phyloP scores from a whole-genome alignment of 2,329 filamentous ascomycete species.

The Chrysoporthe cubensis region DNA sequence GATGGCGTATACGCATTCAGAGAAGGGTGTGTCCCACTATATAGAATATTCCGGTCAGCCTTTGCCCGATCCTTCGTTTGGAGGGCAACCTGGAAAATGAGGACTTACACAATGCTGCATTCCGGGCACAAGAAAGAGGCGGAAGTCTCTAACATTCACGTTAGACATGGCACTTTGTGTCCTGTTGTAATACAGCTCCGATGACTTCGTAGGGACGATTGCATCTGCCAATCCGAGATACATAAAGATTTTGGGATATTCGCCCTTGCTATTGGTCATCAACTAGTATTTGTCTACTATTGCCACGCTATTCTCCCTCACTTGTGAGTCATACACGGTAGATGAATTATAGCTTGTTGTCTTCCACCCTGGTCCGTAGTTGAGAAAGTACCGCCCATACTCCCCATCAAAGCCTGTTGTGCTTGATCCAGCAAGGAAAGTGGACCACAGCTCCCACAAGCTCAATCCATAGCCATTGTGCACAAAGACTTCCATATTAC shows the following conservation, averaged over 20 bases:
- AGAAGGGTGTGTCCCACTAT: conserved; percentile 17
- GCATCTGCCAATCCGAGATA: conserved; percentile 51
- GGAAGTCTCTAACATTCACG: conserved; percentile 40
- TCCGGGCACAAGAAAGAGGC: conserved; percentile 53
- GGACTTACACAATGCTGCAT: conserved; percentile 48
- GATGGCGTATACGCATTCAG: conserved; percentile 17
- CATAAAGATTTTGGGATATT: conserved; percentile 47
- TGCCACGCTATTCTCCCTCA: conserved; percentile 34
- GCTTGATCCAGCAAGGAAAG: conserved; percentile 30
- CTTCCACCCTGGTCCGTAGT: conserved; percentile 43
- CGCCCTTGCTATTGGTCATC: conserved; percentile 44
- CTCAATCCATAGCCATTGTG: conserved; percentile 51
- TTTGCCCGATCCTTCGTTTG: background rate
- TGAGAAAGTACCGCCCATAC: conserved; percentile 45
- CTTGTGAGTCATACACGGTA: conserved; percentile 15
- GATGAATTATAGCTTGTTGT: conserved; percentile 38
- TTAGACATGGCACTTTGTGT: conserved; percentile 35
- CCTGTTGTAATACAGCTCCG: conserved; percentile 41
- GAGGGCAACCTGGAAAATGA: background rate
- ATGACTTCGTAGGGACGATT: conserved; percentile 44
- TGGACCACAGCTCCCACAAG: conserved; percentile 46
- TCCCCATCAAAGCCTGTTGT: conserved; percentile 40
- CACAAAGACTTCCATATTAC: conserved; percentile 39
- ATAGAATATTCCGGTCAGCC: conserved; percentile 2
- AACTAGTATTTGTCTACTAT: conserved; percentile 42